Evolutionary conservation across 2,329 filamentous ascomycete genomes (phyloP).

Genomic region (Cladosporium austrohemisphaericum): DNA sequence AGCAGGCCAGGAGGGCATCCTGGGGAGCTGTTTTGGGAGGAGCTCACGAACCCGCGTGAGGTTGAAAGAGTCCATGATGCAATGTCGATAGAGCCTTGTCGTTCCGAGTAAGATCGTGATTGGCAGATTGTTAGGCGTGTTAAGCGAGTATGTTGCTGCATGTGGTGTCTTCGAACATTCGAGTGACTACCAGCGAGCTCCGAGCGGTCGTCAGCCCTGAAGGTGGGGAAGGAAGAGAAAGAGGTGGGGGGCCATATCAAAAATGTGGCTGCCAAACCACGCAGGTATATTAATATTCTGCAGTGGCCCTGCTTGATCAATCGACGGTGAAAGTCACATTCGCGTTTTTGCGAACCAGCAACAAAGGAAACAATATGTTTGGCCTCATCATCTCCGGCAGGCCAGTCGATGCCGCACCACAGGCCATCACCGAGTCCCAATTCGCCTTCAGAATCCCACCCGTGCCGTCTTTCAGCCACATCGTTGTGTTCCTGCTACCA

Average conservation of each 20-base stretch:
- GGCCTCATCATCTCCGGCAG: slow-evolving; percentile 59
- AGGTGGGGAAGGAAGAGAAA: no score
- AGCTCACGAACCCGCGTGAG: slow-evolving; percentile 29
- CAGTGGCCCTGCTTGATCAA: no score
- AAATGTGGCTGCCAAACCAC: no score
- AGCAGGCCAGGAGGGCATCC: slow-evolving; percentile 27
- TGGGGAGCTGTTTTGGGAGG: slow-evolving; percentile 31
- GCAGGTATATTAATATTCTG: no score
- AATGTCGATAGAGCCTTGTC: neutral
- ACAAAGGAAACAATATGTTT: slow-evolving; percentile 46
- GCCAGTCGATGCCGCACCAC: slow-evolving; percentile 56
- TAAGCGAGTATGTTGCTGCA: neutral
- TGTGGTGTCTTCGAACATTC: no score
- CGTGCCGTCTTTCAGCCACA: slow-evolving; percentile 60
- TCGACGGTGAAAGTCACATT: no score
- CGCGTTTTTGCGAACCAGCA: no score
- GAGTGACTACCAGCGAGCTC: no score
- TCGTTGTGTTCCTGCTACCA: slow-evolving; percentile 86
- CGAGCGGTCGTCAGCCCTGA: no score
- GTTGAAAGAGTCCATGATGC: slow-evolving; percentile 31
- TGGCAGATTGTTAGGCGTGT: neutral
- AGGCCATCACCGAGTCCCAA: slow-evolving; percentile 55
- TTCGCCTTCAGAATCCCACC: slow-evolving; percentile 64
- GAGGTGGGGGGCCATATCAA: no score
- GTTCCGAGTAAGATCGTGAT: neutral